phyloP scores from a whole-genome alignment of 495 filamentous ascomycete genomes.

The Thermothielavioides terrestris region DNA sequence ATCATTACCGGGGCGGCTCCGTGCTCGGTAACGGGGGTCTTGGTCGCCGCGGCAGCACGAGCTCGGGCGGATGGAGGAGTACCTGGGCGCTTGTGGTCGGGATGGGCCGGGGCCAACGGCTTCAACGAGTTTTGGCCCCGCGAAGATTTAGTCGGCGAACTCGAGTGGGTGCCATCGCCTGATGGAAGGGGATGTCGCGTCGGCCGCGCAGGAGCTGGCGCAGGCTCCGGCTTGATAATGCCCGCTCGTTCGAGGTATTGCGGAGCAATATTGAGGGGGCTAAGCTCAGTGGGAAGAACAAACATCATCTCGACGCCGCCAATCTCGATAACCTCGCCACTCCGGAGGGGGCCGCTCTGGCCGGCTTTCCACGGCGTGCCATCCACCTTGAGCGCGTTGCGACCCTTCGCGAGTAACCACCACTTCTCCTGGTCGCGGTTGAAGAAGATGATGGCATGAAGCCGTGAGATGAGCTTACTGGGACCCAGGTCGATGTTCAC shows the following conservation, averaged over 20 bases:
- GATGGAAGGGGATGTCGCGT: slow-evolving; percentile 44
- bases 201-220: slow-evolving; percentile 9
- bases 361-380: slow-evolving; percentile 57
- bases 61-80: slow-evolving; percentile 51
- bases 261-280: slow-evolving; percentile 47
- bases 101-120: slow-evolving; percentile 59
- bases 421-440: slow-evolving; percentile 59
- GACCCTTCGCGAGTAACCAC: slow-evolving; percentile 77
- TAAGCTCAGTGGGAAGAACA: slow-evolving; percentile 62
- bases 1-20: slow-evolving; percentile 36
- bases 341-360: slow-evolving; percentile 55
- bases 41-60: slow-evolving; percentile 26
- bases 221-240: slow-evolving; percentile 27
- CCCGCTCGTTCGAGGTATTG: slow-evolving; percentile 46
- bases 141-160: slow-evolving; percentile 17
- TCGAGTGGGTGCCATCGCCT: slow-evolving; percentile 27
- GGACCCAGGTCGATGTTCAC: slow-evolving; percentile 92
- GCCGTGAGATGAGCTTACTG: slow-evolving; percentile 80
- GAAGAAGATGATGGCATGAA: slow-evolving; percentile 80
- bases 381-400: slow-evolving; percentile 82
- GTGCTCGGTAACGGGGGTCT: slow-evolving; percentile 36
- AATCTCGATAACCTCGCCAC: slow-evolving; percentile 84
- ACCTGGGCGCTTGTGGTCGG: slow-evolving; percentile 57
- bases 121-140: slow-evolving; percentile 34
- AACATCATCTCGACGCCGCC: slow-evolving; percentile 97